These are phyloP conservation scores for Calophaca sinica DNA, from an alignment of 306 rosid genomes.

Conservation along the genomic window DNA sequence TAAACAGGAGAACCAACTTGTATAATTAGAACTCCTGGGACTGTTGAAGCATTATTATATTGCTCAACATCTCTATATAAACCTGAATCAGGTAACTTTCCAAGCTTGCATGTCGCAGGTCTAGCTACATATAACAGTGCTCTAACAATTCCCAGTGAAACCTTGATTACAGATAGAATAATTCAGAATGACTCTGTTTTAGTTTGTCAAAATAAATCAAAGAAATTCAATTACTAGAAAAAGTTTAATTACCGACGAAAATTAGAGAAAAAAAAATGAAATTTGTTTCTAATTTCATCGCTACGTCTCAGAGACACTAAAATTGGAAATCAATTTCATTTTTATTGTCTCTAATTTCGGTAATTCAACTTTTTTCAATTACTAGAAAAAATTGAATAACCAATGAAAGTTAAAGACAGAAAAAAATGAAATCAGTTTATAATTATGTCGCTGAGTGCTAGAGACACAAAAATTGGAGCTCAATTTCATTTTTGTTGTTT, in stretches of 20 bases:
- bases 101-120: slow-evolving; percentile 82
- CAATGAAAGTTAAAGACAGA: too few relatives aligned
- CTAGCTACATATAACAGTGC: slow-evolving; percentile 85
- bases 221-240: background rate
- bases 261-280: too few relatives aligned
- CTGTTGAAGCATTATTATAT: slow-evolving; percentile 53
- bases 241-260: background rate
- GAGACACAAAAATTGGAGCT: too few relatives aligned
- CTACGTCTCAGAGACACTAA: too few relatives aligned
- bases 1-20: slow-evolving; percentile 92
- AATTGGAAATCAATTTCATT: too few relatives aligned
- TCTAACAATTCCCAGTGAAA: slow-evolving; percentile 71
- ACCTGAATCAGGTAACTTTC: slow-evolving; percentile 58
- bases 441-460: too few relatives aligned
- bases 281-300: too few relatives aligned
- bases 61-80: slow-evolving; percentile 75
- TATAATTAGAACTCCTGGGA: slow-evolving; percentile 62
- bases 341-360: too few relatives aligned
- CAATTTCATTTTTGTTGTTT: background rate
- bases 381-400: too few relatives aligned
- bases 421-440: background rate
- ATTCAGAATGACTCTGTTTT: background rate
- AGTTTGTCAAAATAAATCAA: background rate
- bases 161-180: slow-evolving; percentile 51
- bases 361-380: too few relatives aligned